Evolutionary conservation across 1,284 basidiomycete genomes (phyloP), one percentile per base, ranked within the genome.

Genomic region (Cystobasidium slooffiae): DNA sequence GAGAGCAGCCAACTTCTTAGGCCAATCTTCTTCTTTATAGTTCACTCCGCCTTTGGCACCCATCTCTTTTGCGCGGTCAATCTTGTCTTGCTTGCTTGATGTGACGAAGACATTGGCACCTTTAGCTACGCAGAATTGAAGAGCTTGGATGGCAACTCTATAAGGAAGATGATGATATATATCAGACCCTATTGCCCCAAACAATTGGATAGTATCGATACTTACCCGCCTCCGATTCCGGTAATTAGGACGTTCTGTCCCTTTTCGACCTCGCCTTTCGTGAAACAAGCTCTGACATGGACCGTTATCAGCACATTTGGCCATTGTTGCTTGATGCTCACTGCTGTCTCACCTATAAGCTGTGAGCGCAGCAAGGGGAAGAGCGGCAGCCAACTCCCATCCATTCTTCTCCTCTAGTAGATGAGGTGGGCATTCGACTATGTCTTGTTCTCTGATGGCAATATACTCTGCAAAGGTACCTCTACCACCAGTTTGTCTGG

Each of bases 61-160:
- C 8, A 93, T 83, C 12, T 83, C 82, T 47, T 77, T 76, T 0
- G 92, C 92, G 59, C 86, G 87, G 46, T 84, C 80, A 68, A 94
- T 88, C 83, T 94, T 94, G 1, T 88, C 87, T 22, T 86, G 83
- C 52, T 82, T 87, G 0, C 91, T 87, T 74, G 90, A 92, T 0
- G 92, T 92, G n/a, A 94, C 91, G 81, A 88, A 94, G 10, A 93
- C 91, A 58, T 87, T 87, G 0, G 90, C 91, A 8, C 91, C 91
- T 0, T 86, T 87, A 0, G 90, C 91, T 0, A 93, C 80, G 78
- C 89, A 91, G 24, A 94, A 83, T 80, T 94, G 92, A 66, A 94
- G 82, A 0, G 91, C 89, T 47, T 88, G 80, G 24, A 94, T 84
- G 0, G 92, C 92, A 39, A 94, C 93, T 7, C 93, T 92, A 12